Evolutionary conservation across 495 filamentous ascomycete species (phyloP), one percentile per base, ranked within the genome.

Genomic region (Penicillium goetzii): DNA sequence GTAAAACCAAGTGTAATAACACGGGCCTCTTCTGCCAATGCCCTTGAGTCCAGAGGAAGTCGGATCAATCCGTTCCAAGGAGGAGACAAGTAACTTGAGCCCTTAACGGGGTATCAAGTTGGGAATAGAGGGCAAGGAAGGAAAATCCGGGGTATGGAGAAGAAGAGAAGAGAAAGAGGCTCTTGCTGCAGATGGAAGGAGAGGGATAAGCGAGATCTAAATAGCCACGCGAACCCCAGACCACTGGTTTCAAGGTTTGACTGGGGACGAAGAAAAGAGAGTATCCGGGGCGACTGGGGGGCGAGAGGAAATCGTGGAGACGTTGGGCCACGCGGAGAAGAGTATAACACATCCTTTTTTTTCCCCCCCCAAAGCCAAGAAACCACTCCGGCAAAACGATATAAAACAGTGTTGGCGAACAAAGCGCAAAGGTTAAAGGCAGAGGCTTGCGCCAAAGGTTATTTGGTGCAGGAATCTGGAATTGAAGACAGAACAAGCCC

Each of bases 271-370:
- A 66, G 61, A 40, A 56, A 68, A 68, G 51, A 56, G 53, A 72
- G 26, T 17, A 67, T 67, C 70, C 41, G 70, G 68, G 70, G 68
- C 52, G 25, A 34, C 49, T 12, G 32, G 61, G 60, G 65, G 51
- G 58, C 10, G 41, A 56, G 30, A 34, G 57, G 47, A 40, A 43
- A 61, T 38, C 45, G 55, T 67, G 71, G 64, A 60, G 66, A 67
- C 60, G 58, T 49, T 60, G 62, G 69, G 64, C 32, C 15, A 11
- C 50, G 69, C 72, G 69, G 72, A 74, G 69, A 74, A 74, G 60
- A 23, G 63, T 63, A 72, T 71, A 73, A 47, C 61, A 34, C 62
- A 58, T 36, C 21, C 34, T 50, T 62, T 47, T n/a, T 40, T 49
- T 47, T n/a, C n/a, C n/a, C n/a, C n/a, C n/a, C 15, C 19, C 1